A percentile compares a stretch with the other conserved stretches of the same genome.
Evolutionary conservation across 2,329 filamentous ascomycete genomes (phyloP).

Genomic region (Pseudophaeomoniella oleicola): DNA sequence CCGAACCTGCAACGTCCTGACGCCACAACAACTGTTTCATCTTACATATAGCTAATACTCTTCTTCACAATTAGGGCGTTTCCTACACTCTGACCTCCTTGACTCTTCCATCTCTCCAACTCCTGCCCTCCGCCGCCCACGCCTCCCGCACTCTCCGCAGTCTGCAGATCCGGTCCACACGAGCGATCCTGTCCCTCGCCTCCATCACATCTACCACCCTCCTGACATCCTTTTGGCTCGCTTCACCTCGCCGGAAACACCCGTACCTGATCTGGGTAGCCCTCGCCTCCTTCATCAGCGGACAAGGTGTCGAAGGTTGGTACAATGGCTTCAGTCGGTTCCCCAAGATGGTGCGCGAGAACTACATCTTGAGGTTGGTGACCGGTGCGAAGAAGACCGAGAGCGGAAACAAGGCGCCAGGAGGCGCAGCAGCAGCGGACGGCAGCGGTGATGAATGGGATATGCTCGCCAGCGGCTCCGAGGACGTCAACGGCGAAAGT

Average conservation of each 20-base stretch:
- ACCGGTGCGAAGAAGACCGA: slow-evolving; percentile 8
- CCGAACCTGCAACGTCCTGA: too few relatives aligned
- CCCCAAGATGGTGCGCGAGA: slow-evolving; percentile 28
- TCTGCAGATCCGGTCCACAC: slow-evolving; percentile 47
- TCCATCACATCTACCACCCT: slow-evolving; percentile 57
- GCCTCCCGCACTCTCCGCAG: slow-evolving; percentile 58
- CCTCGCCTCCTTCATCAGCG: slow-evolving; percentile 37
- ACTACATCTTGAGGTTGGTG: slow-evolving; percentile 4
- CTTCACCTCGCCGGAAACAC: slow-evolving; percentile 60
- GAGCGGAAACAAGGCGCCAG: slow-evolving; percentile 5
- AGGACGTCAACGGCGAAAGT: slow-evolving; percentile 29
- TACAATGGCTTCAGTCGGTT: slow-evolving; percentile 52
- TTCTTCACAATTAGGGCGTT: too few relatives aligned
- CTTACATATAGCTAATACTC: too few relatives aligned
- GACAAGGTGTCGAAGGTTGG: slow-evolving; percentile 49
- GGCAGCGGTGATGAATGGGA: slow-evolving; percentile 17
- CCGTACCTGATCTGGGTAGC: slow-evolving; percentile 84
- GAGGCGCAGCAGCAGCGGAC: slow-evolving; percentile 1
- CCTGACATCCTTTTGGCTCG: slow-evolving; percentile 62
- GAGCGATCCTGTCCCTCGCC: slow-evolving; percentile 53
- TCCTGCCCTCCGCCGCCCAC: slow-evolving; percentile 59
- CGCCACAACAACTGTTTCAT: too few relatives aligned
- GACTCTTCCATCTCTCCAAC: slow-evolving; percentile 65
- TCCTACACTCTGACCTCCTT: slow-evolving; percentile 72
- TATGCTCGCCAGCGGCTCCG: slow-evolving; percentile 21